phyloP scores from a whole-genome alignment of 176 grass and related monocot species.

The Puya raimondii region DNA sequence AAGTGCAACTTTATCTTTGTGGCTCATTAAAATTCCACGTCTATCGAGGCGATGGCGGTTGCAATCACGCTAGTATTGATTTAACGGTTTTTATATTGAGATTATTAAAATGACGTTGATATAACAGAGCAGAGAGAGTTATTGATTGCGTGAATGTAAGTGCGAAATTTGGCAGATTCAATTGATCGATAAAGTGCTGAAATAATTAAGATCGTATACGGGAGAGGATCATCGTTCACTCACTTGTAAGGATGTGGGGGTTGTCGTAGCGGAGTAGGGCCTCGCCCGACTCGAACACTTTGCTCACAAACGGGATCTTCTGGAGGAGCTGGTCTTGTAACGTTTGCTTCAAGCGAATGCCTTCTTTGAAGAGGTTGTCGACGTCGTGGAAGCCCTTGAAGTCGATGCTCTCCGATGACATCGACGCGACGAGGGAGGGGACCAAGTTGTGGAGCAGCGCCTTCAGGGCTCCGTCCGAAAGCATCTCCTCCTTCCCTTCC shows the following conservation, averaged over 20 bases:
- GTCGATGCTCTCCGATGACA: slow-evolving; percentile 53
- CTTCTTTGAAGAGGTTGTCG: slow-evolving; percentile 98
- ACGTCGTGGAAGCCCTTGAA: slow-evolving; percentile 90
- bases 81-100: too few species aligned
- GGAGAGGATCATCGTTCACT: not conserved
- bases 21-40: too few species aligned
- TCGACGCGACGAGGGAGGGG: slow-evolving; percentile 50
- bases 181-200: too few species aligned
- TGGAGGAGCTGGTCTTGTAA: slow-evolving; percentile 80
- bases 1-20: too few species aligned
- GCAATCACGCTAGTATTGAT: too few species aligned
- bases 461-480: slow-evolving; percentile 48
- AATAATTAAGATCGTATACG: too few species aligned
- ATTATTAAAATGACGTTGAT: too few species aligned
- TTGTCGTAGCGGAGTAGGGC: slow-evolving; percentile 82
- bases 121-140: too few species aligned
- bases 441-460: slow-evolving; percentile 92
- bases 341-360: slow-evolving; percentile 72
- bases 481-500: slow-evolving; percentile 86
- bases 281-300: slow-evolving; percentile 73
- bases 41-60: too few species aligned
- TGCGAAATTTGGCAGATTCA: too few species aligned
- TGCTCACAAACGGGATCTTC: slow-evolving; percentile 70
- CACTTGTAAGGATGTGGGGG: slow-evolving; percentile 86
- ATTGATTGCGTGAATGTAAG: too few species aligned